Base-by-base conservation (phyloP, 352 stramenopile genomes). In the Pythium plurisporium region DNA sequence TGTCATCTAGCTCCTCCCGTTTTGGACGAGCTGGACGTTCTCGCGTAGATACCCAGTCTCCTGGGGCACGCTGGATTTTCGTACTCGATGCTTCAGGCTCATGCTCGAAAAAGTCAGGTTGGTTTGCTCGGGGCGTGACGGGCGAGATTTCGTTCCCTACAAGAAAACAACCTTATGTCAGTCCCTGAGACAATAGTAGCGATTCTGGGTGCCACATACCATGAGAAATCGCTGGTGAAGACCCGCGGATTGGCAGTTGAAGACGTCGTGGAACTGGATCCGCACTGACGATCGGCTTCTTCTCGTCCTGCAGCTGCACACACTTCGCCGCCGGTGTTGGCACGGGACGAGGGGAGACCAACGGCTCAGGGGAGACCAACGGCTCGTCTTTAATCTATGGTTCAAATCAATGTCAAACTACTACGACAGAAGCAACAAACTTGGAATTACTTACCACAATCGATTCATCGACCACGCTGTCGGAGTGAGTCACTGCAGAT, bases 331-430 rank as follows among this genome's bases (percentile, higher is more conserved):
- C 20, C 27, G 23, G 23, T 34, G 41, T 30, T 8, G 41, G 22
- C 23, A 23, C 17, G 44, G 31, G 2, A 22, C n/a, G 34, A 22
- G 34, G 17, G 10, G 37, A 19, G n/a, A n/a, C n/a, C n/a, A n/a
- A n/a, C 10, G 33, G 33, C 15, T 10, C 15, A 38, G 33, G 9
- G 33, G 33, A 38, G 15, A 44, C 9, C n/a, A 4, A 26, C n/a
- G 55, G 55, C 29, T 64, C 55, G 30, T 64, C 55, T 51, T 64
- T 64, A 22, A 64, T 49, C 55, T 64, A 25, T 14, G 23, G 20
- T 12, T n/a, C 9, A 36, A 31, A 23, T 4, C 7, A 22, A 31
- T 20, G 19, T 23, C 10, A 41, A 29, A 27, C 10, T 30, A 26
- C 7, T 9, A 9, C 14, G 8, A 30, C 5, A 12, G 22, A 14